A percentile compares a stretch with the other conserved stretches of the same genome.
Conservation (phyloP, 2,329 filamentous ascomycete genomes). For the Claviceps sp. region DNA sequence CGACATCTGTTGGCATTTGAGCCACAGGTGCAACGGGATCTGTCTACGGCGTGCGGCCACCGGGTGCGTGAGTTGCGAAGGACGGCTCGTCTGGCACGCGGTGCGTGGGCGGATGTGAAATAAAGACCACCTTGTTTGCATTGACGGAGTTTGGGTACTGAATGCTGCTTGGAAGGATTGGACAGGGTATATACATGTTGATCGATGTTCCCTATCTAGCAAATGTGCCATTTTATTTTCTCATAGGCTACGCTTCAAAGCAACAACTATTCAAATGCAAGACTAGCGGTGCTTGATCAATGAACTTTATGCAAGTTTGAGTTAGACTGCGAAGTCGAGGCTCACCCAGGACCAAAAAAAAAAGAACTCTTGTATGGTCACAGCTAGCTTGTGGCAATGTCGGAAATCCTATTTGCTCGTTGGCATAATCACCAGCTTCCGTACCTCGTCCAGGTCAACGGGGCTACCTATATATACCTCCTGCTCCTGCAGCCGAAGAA, state of each 20-base stretch:
- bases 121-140: constrained; percentile 5
- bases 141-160: background rate
- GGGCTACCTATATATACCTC: background rate
- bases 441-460: background rate
- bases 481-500: background rate
- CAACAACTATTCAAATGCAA: background rate
- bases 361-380: background rate
- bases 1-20: constrained; percentile 30
- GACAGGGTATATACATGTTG: background rate
- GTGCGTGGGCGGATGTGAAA: constrained; percentile 32
- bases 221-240: background rate
- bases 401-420: background rate
- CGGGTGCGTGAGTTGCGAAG: constrained; percentile 37
- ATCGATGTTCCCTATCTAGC: background rate
- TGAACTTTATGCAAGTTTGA: background rate
- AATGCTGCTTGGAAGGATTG: background rate
- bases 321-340: background rate
- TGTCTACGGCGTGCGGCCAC: constrained; percentile 40
- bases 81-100: constrained; percentile 33
- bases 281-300: background rate
- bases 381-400: background rate
- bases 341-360: background rate
- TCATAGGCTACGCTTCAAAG: background rate
- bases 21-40: constrained; percentile 29
- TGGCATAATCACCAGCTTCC: background rate